Base-by-base conservation (phyloP, 306 rosid species). In the Vigna hirtella region DNA sequence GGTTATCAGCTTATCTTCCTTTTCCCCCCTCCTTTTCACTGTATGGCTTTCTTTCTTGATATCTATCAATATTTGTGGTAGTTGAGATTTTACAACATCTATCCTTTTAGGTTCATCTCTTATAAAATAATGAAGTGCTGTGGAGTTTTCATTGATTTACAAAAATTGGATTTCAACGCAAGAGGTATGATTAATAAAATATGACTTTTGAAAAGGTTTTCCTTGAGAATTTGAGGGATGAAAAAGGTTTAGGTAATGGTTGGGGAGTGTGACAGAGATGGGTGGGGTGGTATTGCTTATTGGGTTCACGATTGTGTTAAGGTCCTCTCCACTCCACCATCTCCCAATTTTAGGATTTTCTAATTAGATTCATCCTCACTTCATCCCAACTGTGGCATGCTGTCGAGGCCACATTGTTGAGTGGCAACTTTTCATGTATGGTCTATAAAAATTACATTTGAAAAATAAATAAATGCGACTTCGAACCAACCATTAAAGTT, bases 291-390 rank as follows among this genome's bases (percentile, higher is more conserved):
- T 83, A 61, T 77, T 75, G 63, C 71, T 48, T 59, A 78, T 59
- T 83, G 88, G 85, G 70, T 66, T 84, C 76, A 70, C 77, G 58
- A 83, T 84, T 77, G 82, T 85, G 80, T 64, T 66, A 32, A 12
- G 82, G 81, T 81, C 83, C 76, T 83, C 45, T 42, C 12, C 47
- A 9, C 47, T 42, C 88, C 92, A 83, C 86, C 84, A 82, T 83
- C 84, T 69, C 20, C 49, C 7, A 74, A 36, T 74, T 66, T 67
- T n/a, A 48, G 32, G 72, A 81, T 81, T 81, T 81, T 58, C 72
- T 58, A 67, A 81, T 49, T 32, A 48, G 68, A 56, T 45, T 24
- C 45, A 26, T 32, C 10, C 67, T 67, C 36, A 67, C 30, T 58
- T 57, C 42, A 68, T 48, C 65, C 59, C 65, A 74, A 34, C 32